Base-by-base conservation (phyloP, 176 grass and related monocot genomes). In the Miscanthus lutarioriparius region DNA sequence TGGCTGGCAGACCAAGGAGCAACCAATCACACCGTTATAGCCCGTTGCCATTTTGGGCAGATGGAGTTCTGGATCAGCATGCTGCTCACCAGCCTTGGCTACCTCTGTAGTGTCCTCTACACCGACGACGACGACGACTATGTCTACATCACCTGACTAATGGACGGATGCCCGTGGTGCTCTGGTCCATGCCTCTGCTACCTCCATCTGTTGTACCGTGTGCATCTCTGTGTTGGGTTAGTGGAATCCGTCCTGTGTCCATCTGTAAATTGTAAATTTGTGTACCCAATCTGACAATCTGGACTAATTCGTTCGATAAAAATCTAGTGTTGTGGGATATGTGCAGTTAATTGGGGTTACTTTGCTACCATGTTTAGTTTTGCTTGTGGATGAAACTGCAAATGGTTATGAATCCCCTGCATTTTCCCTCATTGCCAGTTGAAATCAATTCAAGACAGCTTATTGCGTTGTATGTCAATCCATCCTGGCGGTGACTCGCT, bases 21-120 rank as follows among this genome's bases (percentile, higher is more conserved):
- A n/a, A n/a, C n/a, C n/a, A n/a, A n/a, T n/a, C n/a, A n/a, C n/a
- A n/a, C n/a, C n/a, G n/a, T n/a, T n/a, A 30, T 2, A 30, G 28
- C 28, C 28, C 28, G 28, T 38, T 38, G 38, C 6, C 9, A 8
- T 59, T 58, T 8, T 68, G 1, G 1, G 66, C 91, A 93, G 91
- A 51, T 90, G 75, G 91, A 93, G 88, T 93, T 93, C 88, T 93
- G 85, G 85, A 90, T 93, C 86, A 90, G 91, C 70, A 75, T 93
- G 44, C 78, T 88, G 82, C 91, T 93, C 79, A 93, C 91, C 88
- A 67, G 90, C 82, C 88, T 93, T 78, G 91, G 91, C 74, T 93
- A 93, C 88, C 70, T 93, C 33, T 88, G 88, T 4, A 88, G 91
- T 53, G 62, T 93, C 79, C 86, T 93, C 74, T 93, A 93, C 75